Conservation (phyloP, 108 stramenopile species). For the Mayamaea pseudoterrestris region DNA sequence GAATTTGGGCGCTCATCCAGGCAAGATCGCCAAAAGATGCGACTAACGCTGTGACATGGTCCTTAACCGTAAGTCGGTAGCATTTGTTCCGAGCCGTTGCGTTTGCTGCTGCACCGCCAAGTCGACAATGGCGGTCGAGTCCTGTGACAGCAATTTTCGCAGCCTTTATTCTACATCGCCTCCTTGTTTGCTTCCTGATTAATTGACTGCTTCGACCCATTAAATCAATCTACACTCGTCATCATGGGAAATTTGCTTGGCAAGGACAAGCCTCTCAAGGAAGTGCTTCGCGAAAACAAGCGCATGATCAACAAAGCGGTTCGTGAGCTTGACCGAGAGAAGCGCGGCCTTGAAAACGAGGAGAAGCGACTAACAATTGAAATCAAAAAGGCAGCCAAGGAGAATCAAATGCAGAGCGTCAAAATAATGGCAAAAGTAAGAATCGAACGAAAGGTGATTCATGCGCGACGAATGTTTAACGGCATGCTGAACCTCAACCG, state of each 20-base stretch:
- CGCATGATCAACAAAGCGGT: slow-evolving; percentile 90
- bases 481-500: not conserved
- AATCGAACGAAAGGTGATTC: not conserved
- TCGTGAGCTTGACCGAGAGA: slow-evolving; percentile 93
- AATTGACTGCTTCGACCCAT: too few species aligned
- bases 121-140: too few species aligned
- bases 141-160: too few species aligned
- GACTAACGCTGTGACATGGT: too few species aligned
- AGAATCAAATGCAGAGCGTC: slow-evolving; percentile 86
- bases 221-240: too few species aligned
- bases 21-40: too few species aligned
- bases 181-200: too few species aligned
- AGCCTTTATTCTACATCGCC: too few species aligned
- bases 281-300: slow-evolving; percentile 95
- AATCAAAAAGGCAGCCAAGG: slow-evolving; percentile 91
- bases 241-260: slow-evolving; percentile 88
- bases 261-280: slow-evolving; percentile 92
- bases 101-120: too few species aligned
- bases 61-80: too few species aligned
- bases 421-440: slow-evolving; percentile 91
- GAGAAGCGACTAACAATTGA: slow-evolving; percentile 89
- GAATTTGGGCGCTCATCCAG: too few species aligned
- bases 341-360: slow-evolving; percentile 72
- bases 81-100: too few species aligned
- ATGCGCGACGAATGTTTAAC: not conserved